Conservation (phyloP, 768 basidiomycete genomes). For the Amanita molliuscula region DNA sequence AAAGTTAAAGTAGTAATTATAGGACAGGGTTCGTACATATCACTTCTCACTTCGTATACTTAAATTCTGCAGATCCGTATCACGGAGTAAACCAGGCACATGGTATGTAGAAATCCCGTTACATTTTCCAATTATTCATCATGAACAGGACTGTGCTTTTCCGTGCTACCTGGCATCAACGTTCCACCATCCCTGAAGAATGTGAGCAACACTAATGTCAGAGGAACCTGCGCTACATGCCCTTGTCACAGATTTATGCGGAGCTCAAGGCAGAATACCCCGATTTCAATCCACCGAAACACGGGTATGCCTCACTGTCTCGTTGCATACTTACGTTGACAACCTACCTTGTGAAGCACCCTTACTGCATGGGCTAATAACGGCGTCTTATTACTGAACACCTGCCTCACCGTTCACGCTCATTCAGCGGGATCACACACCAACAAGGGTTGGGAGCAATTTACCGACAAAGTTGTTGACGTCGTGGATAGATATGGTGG, state of each 20-base stretch:
- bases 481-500: conserved; percentile 71
- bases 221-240: neutral
- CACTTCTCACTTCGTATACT: neutral
- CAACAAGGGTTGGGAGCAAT: conserved; percentile 83
- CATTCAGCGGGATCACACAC: conserved; percentile 72
- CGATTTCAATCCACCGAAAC: conserved; percentile 65
- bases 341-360: conserved; percentile 38
- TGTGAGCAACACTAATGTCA: conserved; percentile 27
- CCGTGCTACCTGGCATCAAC: conserved; percentile 68
- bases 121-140: conserved; percentile 9
- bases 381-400: conserved; percentile 88
- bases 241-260: conserved; percentile 58
- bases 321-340: conserved; percentile 6
- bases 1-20: conserved; percentile 84
- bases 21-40: conserved; percentile 40
- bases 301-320: conserved; percentile 51
- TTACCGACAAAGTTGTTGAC: conserved; percentile 74
- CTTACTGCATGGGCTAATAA: conserved; percentile 72
- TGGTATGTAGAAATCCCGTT: conserved; percentile 32
- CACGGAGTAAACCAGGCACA: conserved; percentile 77
- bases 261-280: conserved; percentile 81
- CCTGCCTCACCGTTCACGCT: conserved; percentile 82
- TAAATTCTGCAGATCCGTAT: conserved; percentile 53
- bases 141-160: conserved; percentile 73
- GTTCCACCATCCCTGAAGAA: conserved; percentile 80